These are phyloP conservation scores for Suillus spraguei DNA, from an alignment of 768 basidiomycete genomes.

Conservation along the genomic window DNA sequence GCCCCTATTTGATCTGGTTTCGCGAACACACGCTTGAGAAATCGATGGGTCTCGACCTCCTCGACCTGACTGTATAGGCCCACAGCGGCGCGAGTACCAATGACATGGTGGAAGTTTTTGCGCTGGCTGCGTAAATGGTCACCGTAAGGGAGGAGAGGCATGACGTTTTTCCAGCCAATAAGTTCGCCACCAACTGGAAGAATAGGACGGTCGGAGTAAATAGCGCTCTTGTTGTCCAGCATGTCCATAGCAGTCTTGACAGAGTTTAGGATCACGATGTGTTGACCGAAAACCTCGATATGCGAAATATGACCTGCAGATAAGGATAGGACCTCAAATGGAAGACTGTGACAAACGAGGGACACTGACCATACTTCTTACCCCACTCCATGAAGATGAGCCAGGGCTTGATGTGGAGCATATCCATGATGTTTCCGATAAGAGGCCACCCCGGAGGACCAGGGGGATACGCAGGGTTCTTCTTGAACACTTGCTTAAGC, in stretches of 20 bases:
- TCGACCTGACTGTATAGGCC: slow-evolving; percentile 36
- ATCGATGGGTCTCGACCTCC: slow-evolving; percentile 43
- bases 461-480: slow-evolving; percentile 39
- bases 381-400: slow-evolving; percentile 48
- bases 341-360: neutral
- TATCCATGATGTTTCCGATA: slow-evolving; percentile 51
- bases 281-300: slow-evolving; percentile 59
- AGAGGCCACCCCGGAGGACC: slow-evolving; percentile 48
- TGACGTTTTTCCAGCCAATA: slow-evolving; percentile 33
- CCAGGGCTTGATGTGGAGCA: slow-evolving; percentile 50
- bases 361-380: slow-evolving; percentile 41
- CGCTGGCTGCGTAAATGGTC: slow-evolving; percentile 45
- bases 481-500: slow-evolving; percentile 27
- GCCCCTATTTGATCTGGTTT: slow-evolving; percentile 38
- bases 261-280: slow-evolving; percentile 57
- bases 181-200: slow-evolving; percentile 41
- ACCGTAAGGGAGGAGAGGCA: slow-evolving; percentile 43
- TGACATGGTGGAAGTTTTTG: slow-evolving; percentile 40
- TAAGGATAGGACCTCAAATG: neutral
- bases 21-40: slow-evolving; percentile 41
- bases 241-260: slow-evolving; percentile 52
- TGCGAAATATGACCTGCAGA: slow-evolving; percentile 61
- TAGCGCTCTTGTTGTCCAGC: slow-evolving; percentile 65
- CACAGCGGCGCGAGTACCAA: slow-evolving; percentile 43
- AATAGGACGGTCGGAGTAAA: slow-evolving; percentile 66